Evolutionary conservation across 768 basidiomycete species (phyloP).

Genomic region (Lactarius trivialis): DNA sequence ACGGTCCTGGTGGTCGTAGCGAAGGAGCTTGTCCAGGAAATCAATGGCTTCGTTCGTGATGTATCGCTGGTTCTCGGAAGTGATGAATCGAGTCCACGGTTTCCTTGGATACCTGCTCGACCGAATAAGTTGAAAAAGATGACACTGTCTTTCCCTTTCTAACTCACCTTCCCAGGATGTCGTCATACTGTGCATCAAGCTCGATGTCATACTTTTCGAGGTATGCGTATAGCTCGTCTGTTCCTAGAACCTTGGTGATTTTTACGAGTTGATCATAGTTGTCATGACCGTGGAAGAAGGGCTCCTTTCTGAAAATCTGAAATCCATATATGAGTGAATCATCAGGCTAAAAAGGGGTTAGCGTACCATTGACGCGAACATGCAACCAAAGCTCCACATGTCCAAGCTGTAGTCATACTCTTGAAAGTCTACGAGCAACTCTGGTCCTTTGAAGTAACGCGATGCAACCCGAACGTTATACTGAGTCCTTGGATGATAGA

Average conservation of each 20-base stretch:
- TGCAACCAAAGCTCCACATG: constrained; percentile 99
- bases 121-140: neutral
- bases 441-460: constrained; percentile 97
- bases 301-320: constrained; percentile 98
- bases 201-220: constrained; percentile 94
- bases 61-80: constrained; percentile 91
- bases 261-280: constrained; percentile 98
- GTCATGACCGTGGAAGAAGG: constrained; percentile 98
- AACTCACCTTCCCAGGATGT: constrained; percentile 75
- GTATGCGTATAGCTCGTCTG: constrained; percentile 89
- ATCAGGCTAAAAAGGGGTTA: neutral
- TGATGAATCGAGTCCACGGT: constrained; percentile 93
- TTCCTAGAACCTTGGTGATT: constrained; percentile 95
- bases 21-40: constrained; percentile 88
- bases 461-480: constrained; percentile 98
- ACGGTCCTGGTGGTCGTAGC: constrained; percentile 96
- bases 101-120: constrained; percentile 76
- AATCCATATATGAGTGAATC: constrained; percentile 4
- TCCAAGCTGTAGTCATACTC: constrained; percentile 97
- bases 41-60: constrained; percentile 97
- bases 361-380: constrained; percentile 95
- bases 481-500: constrained; percentile 95
- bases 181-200: constrained; percentile 93
- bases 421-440: constrained; percentile 94
- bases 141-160: constrained; percentile 5